These are phyloP conservation scores for Elaphomyces granulatus DNA, from an alignment of 495 filamentous ascomycete genomes.

Conservation along the genomic window DNA sequence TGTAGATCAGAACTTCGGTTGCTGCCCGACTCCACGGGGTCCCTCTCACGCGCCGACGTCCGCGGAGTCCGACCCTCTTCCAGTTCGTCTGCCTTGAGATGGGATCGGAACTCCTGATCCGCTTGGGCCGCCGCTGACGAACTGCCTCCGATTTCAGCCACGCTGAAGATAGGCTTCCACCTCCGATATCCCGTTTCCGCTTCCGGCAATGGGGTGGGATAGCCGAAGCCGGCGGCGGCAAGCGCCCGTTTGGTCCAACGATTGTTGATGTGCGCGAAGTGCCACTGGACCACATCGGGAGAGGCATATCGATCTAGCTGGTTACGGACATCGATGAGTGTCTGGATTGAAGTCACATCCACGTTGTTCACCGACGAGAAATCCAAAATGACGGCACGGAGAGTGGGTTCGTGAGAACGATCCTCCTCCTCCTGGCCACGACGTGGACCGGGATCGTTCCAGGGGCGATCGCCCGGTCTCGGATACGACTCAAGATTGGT, in stretches of 20 bases:
- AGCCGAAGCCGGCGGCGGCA: constrained; percentile 85
- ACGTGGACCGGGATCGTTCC: constrained; percentile 84
- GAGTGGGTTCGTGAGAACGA: constrained; percentile 48
- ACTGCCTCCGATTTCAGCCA: constrained; percentile 71
- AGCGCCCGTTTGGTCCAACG: constrained; percentile 96
- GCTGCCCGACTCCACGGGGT: constrained; percentile 19
- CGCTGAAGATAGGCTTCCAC: constrained; percentile 94
- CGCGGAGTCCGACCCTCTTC: constrained; percentile 23
- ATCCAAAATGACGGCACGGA: constrained; percentile 89
- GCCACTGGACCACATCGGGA: constrained; percentile 85
- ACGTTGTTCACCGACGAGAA: constrained; percentile 95
- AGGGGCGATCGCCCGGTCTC: constrained; percentile 72
- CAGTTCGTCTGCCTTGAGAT: constrained; percentile 18
- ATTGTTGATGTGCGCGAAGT: constrained; percentile 89
- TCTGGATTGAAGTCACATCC: constrained; percentile 86
- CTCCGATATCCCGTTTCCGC: constrained; percentile 41
- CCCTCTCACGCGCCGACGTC: constrained; percentile 19
- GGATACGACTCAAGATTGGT: constrained; percentile 52
- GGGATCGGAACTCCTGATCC: constrained; percentile 21
- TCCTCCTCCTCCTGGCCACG: constrained; percentile 37
- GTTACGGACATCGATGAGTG: constrained; percentile 94
- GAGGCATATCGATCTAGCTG: constrained; percentile 81
- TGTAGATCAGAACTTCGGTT: constrained; percentile 18
- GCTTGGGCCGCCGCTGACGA: constrained; percentile 51
- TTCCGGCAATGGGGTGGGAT: constrained; percentile 47